Evolutionary conservation across 805 yeast species (phyloP).

Genomic region (Saccharomycopsis malanga): DNA sequence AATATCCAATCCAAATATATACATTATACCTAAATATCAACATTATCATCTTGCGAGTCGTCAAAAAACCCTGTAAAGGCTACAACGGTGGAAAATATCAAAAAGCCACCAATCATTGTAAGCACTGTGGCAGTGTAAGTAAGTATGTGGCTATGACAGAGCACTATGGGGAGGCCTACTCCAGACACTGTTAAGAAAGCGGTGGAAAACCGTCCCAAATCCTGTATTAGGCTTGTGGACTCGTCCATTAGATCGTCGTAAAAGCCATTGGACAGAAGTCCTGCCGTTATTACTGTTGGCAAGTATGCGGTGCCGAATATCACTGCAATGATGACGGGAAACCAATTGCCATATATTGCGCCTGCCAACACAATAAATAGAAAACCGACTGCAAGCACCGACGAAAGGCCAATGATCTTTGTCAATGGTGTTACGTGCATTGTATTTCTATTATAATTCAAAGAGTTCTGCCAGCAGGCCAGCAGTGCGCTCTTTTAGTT

Average conservation of each 20-base stretch:
- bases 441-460: too few relatives aligned
- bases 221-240: slow-evolving; percentile 8
- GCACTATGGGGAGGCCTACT: slow-evolving; percentile 11
- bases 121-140: slow-evolving; percentile 15
- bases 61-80: slow-evolving; percentile 15
- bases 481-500: too few relatives aligned
- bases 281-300: slow-evolving; percentile 13
- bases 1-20: too few relatives aligned
- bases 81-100: slow-evolving; percentile 18
- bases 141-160: slow-evolving; percentile 13
- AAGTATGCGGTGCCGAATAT: slow-evolving; percentile 16
- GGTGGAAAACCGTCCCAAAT: slow-evolving; percentile 15
- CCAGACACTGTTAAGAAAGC: slow-evolving; percentile 17
- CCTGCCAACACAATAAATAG: slow-evolving; percentile 20
- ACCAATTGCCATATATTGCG: slow-evolving; percentile 21
- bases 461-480: too few relatives aligned
- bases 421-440: slow-evolving; percentile 14
- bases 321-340: slow-evolving; percentile 11
- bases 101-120: slow-evolving; percentile 18
- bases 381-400: slow-evolving; percentile 20
- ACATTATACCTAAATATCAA: slow-evolving; percentile 2
- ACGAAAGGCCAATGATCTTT: slow-evolving; percentile 16
- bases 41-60: slow-evolving; percentile 7
- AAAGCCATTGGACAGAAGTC: slow-evolving; percentile 7
- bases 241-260: slow-evolving; percentile 20